Base-by-base conservation (phyloP, 208 protist species). In the Porcisia deanei region DNA sequence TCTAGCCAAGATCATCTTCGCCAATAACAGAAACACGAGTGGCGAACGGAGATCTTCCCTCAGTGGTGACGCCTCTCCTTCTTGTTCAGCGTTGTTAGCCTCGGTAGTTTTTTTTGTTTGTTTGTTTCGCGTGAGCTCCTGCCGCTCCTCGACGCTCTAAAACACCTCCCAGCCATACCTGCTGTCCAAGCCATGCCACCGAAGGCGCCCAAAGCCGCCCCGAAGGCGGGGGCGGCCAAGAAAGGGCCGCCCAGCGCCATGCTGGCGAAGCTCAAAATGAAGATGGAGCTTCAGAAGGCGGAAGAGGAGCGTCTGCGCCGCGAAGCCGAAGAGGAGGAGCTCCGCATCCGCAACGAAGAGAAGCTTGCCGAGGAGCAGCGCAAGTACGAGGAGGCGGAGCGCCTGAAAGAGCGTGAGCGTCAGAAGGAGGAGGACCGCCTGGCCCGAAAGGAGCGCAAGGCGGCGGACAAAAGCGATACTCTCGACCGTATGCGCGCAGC, bases 211-310 rank as follows among this genome's bases (percentile, higher is more conserved):
- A 97, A 97, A 78, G 88, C 83, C 1, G 83, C 82, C 7, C 91
- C 91, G 71, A 94, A 91, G 80, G 84, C 82, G 57, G 30, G 30
- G 30, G 91, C 79, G 25, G 90, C 79, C 60, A 93, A 92, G 81
- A 96, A 96, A 81, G 91, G 89, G 61, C 86, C 89, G 43, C 88
- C 91, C 14, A 78, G 84, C 53, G 90, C 86, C 16, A 94, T 95
- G 90, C 63, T 97, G n/a, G 92, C 92, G 20, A 94, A 96, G 83
- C 81, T 98, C 30, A 98, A 98, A 82, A 86, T 89, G 84, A 91
- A 96, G 87, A 96, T 96, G 90, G 93, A 97, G 82, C 84, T 88
- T 81, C 88, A 97, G 79, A 88, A 88, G 52, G 88, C 81, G n/a
- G 91, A 97, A 54, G 90, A 98, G 79, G 85, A 97, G 47, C 92